phyloP scores from a whole-genome alignment of 148 eudicot species.

The Selenicereus undatus region DNA sequence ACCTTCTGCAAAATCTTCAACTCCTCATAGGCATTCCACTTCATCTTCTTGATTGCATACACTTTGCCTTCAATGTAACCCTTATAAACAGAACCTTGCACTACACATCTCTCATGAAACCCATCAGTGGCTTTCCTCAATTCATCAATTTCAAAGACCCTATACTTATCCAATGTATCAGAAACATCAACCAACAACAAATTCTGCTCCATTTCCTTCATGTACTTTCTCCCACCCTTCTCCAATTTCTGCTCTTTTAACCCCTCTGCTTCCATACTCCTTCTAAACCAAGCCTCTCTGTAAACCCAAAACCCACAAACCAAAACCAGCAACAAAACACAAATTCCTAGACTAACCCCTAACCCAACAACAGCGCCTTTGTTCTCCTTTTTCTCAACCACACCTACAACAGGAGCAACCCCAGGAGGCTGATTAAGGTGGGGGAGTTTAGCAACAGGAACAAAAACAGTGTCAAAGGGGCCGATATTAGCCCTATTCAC shows the following conservation, averaged over 20 bases:
- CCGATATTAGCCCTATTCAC: conserved; percentile 38
- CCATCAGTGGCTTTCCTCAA: conserved; percentile 63
- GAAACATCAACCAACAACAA: conserved; percentile 80
- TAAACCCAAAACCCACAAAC: conserved; percentile 38
- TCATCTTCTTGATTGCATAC: conserved; percentile 92
- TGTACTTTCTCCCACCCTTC: conserved; percentile 21
- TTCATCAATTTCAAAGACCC: conserved; percentile 61
- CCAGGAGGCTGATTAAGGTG: conserved; percentile 43
- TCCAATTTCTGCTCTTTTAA: conserved; percentile 5
- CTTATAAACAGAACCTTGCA: conserved; percentile 82
- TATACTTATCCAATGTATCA: conserved; percentile 88
- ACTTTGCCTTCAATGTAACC: conserved; percentile 59
- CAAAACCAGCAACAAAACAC: conserved; percentile 45
- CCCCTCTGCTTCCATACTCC: conserved; percentile 10
- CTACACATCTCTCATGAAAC: conserved; percentile 53
- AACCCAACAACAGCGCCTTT: conserved; percentile 51
- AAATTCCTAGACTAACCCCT: conserved; percentile 57
- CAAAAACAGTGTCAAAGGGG: conserved; percentile 48
- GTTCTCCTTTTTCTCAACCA: conserved; percentile 14
- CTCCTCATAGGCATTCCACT: conserved; percentile 95
- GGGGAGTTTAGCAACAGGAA: conserved; percentile 67
- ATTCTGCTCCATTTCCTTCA: conserved; percentile 47
- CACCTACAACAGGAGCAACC: neutral
- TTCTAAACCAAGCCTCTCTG: conserved; percentile 35
- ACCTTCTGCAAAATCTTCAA: conserved; percentile 96